Conservation (phyloP, 768 basidiomycete species). For the Mycena olivaceomarginata region DNA sequence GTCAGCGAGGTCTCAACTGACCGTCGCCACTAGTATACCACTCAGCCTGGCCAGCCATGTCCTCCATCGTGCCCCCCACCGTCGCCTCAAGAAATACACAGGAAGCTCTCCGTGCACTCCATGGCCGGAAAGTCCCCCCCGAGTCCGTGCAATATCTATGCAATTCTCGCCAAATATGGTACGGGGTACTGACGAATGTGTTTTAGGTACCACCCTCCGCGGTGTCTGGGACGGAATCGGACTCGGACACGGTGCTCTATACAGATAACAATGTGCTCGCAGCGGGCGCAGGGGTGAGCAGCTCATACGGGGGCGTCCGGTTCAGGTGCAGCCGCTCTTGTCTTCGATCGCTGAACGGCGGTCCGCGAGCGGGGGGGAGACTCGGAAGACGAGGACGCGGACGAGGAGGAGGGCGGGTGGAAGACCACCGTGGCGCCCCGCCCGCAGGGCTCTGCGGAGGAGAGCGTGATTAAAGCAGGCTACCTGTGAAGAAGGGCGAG, state of each 20-base stretch:
- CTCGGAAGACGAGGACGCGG: slow-evolving; percentile 82
- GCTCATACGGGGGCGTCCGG: slow-evolving; percentile 57
- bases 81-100: slow-evolving; percentile 89
- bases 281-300: slow-evolving; percentile 48
- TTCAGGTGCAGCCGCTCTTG: slow-evolving; percentile 72
- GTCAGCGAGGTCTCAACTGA: slow-evolving; percentile 9
- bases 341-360: slow-evolving; percentile 87
- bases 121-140: slow-evolving; percentile 68
- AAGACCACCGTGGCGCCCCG: slow-evolving; percentile 68
- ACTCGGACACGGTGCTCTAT: slow-evolving; percentile 83
- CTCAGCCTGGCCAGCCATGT: slow-evolving; percentile 26
- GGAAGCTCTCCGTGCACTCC: slow-evolving; percentile 89
- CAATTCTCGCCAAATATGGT: not conserved
- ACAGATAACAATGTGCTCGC: slow-evolving; percentile 66
- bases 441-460: slow-evolving; percentile 72
- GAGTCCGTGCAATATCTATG: slow-evolving; percentile 47
- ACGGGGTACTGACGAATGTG: not conserved
- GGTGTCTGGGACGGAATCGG: slow-evolving; percentile 89
- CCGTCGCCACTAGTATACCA: not conserved
- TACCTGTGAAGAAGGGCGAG: slow-evolving; percentile 99
- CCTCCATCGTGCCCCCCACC: slow-evolving; percentile 78
- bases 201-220: slow-evolving; percentile 33
- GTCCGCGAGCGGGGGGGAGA: slow-evolving; percentile 83
- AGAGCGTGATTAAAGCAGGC: slow-evolving; percentile 90
- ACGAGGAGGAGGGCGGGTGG: slow-evolving; percentile 81